phyloP scores from a whole-genome alignment of 768 basidiomycete species.

The Lactarius quietus region DNA sequence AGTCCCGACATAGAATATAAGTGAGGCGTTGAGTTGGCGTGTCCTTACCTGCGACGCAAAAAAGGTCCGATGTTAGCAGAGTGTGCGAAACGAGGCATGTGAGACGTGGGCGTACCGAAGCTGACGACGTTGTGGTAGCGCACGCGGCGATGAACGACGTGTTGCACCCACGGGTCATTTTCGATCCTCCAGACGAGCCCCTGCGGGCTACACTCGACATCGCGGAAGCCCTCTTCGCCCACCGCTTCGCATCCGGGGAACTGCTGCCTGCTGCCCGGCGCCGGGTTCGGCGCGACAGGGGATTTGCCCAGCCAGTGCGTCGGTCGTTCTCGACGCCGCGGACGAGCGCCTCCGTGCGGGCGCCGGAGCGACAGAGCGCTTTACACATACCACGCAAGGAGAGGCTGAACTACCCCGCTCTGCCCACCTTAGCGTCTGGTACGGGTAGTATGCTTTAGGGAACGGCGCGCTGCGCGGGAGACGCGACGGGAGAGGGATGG shows the following conservation, averaged over 20 bases:
- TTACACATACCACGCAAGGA: constrained; percentile 72
- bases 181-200: constrained; percentile 74
- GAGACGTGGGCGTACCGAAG: constrained; percentile 57
- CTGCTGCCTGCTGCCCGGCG: constrained; percentile 26
- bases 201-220: constrained; percentile 60
- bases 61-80: no score
- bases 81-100: background rate
- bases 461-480: constrained; percentile 62
- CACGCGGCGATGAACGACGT: constrained; percentile 79
- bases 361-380: no score
- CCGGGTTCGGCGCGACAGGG: no score
- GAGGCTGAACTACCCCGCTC: constrained; percentile 72
- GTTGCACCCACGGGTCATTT: constrained; percentile 71
- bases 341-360: constrained; percentile 56
- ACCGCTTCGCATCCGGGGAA: constrained; percentile 49
- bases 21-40: constrained; percentile 58
- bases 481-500: constrained; percentile 67
- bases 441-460: constrained; percentile 41
- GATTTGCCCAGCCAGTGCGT: constrained; percentile 55
- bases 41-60: constrained; percentile 52
- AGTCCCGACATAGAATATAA: no score
- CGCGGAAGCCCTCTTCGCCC: constrained; percentile 51
- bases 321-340: constrained; percentile 59
- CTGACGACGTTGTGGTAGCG: constrained; percentile 76
- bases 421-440: constrained; percentile 47